These are phyloP conservation scores for Crithidia acanthocephali DNA, from an alignment of 208 protist species.

Conservation along the genomic window DNA sequence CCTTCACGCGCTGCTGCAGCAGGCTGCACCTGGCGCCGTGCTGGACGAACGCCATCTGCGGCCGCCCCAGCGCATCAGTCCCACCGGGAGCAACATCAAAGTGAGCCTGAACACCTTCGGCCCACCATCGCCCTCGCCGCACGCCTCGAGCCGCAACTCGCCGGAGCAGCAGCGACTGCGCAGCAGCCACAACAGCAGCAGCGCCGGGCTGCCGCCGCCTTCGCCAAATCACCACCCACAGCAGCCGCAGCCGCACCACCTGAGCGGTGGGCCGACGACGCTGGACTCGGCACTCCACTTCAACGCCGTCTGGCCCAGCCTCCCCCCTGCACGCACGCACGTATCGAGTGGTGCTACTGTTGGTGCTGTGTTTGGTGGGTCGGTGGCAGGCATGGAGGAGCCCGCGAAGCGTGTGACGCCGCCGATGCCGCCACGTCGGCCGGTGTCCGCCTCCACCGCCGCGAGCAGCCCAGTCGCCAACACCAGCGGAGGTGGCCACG, in stretches of 20 bases:
- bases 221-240: not conserved
- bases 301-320: constrained; percentile 1
- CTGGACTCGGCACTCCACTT: not conserved
- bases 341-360: no score
- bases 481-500: not conserved
- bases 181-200: not conserved
- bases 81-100: not conserved
- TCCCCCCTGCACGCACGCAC: not conserved
- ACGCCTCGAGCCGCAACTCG: not conserved
- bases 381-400: not conserved
- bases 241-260: not conserved
- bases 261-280: not conserved
- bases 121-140: not conserved
- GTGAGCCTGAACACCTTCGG: not conserved
- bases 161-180: not conserved
- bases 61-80: not conserved
- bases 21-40: not conserved
- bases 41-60: not conserved
- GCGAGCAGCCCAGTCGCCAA: not conserved
- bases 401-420: not conserved
- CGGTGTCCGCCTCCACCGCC: not conserved
- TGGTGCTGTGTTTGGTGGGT: no score
- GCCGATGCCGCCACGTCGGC: not conserved
- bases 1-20: constrained; percentile 24
- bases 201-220: not conserved